Evolutionary conservation across 2,329 filamentous ascomycete species (phyloP), one percentile per base, ranked within the genome.

Genomic region (Exophiala oligosperma): DNA sequence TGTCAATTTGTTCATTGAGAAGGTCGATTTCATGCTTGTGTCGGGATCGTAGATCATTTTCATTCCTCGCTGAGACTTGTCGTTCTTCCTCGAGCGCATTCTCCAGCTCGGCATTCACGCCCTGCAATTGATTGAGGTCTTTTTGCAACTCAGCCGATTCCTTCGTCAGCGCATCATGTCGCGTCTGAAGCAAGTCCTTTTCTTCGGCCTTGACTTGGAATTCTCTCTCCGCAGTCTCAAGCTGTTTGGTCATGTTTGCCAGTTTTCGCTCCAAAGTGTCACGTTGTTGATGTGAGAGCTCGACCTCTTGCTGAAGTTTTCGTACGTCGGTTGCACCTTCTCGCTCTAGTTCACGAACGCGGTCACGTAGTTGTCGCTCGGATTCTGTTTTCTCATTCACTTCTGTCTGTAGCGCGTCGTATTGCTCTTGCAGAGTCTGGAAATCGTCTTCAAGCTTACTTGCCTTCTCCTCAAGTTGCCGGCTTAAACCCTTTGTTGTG

Each of bases 401-500:
- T 49, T 81, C 71, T 28, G 72, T 65, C 53, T 76, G 73, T 2
- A 83, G 70, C 29, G 67, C 58, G 54, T 70, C 66, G 58, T 82
- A 75, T 61, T 79, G 74, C 59, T 79, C 74, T 47, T 76, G 75
- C 52, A 83, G 69, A 2, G 75, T 69, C 46, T 84, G 82, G 4
- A 91, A 74, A 57, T 92, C 88, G 47, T 82, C 77, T 65, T 92
- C 87, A 8, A 92, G 75, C 32, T 84, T 84, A 52, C 78, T 75
- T 7, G 85, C 76, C 71, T 86, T 90, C 64, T 90, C 88, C 67
- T 92, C 88, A 17, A 91, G 81, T 72, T 92, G 89, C 32, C 88
- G 83, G 52, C 85, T 89, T 7, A 91, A 78, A 1, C 87, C 88
- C 69, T 89, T 91, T 11, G 88, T 89, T 53, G 85, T 84, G 38